Evolutionary conservation across 768 basidiomycete species (phyloP).

Genomic region (Mycena galopus): DNA sequence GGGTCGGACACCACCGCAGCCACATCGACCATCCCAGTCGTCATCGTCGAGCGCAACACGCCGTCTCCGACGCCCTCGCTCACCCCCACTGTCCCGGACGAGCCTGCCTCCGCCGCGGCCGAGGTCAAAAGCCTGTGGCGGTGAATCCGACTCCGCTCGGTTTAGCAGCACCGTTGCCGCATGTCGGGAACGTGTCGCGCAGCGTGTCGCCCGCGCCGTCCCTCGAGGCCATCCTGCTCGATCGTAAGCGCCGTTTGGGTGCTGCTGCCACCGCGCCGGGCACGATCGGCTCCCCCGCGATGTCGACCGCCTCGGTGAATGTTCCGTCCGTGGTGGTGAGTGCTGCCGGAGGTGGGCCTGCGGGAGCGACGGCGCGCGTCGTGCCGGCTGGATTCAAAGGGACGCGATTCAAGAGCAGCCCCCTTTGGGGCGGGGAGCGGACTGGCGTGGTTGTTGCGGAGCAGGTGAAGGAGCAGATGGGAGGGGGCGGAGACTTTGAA

Average conservation of each 20-base stretch:
- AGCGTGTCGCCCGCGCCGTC: conserved; percentile 66
- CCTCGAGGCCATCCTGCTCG: conserved; percentile 75
- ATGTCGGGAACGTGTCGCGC: conserved; percentile 35
- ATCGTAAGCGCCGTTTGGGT: conserved; percentile 70
- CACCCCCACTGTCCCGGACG: conserved; percentile 36
- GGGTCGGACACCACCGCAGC: neutral
- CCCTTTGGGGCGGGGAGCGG: conserved; percentile 62
- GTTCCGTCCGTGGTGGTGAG: conserved; percentile 25
- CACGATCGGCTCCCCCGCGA: conserved; percentile 16
- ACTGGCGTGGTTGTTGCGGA: conserved; percentile 64
- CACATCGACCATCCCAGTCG: conserved; percentile 25
- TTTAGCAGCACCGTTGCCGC: conserved; percentile 39
- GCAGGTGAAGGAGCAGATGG: conserved; percentile 54
- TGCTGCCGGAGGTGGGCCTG: conserved; percentile 20
- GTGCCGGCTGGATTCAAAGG: conserved; percentile 54
- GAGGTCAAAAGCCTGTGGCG: conserved; percentile 29
- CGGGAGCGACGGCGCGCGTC: conserved; percentile 4
- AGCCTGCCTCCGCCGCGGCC: conserved; percentile 3
- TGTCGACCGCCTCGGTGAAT: conserved; percentile 19
- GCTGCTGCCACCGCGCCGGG: conserved; percentile 37
- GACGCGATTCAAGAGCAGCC: conserved; percentile 81
- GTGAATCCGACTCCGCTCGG: conserved; percentile 22
- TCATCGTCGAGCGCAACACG: conserved; percentile 47
- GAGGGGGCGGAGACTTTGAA: conserved; percentile 21
- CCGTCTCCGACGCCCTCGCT: conserved; percentile 37